Conservation (phyloP, 2,329 filamentous ascomycete genomes). For the Dryadomyces sulphureus region DNA sequence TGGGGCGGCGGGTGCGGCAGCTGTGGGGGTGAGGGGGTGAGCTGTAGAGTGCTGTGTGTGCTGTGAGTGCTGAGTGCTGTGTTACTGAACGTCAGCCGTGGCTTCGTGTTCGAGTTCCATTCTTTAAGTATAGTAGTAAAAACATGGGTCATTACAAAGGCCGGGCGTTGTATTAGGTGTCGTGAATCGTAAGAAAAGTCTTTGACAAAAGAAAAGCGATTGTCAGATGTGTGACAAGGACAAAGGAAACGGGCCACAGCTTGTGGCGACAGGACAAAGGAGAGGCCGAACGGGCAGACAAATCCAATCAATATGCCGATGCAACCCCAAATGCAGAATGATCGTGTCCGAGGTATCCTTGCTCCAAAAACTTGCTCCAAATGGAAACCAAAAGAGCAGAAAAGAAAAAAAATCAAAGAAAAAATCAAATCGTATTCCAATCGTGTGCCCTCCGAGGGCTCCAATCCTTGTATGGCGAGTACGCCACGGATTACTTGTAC, state of each 20-base stretch:
- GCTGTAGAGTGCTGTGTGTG: too few relatives aligned
- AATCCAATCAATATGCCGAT: not conserved
- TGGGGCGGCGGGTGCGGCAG: not conserved
- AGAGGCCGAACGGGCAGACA: not conserved
- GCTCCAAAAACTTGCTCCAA: not conserved
- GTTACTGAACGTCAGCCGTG: too few relatives aligned
- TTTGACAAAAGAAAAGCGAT: not conserved
- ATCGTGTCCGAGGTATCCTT: not conserved
- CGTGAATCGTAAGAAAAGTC: not conserved
- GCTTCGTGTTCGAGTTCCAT: too few relatives aligned
- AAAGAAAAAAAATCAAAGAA: not conserved
- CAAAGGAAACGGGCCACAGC: not conserved
- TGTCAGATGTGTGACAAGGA: not conserved
- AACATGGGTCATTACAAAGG: too few relatives aligned
- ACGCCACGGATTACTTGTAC: too few relatives aligned
- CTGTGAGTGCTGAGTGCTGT: too few relatives aligned
- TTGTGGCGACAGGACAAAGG: not conserved
- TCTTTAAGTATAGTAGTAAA: too few relatives aligned
- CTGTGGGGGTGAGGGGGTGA: not conserved
- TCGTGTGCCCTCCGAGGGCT: too few relatives aligned
- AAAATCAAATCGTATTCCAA: too few relatives aligned
- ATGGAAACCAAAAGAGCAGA: not conserved
- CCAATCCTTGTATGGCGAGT: too few relatives aligned
- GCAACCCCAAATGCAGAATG: not conserved
- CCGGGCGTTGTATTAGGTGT: not conserved